Evolutionary conservation across 1,284 basidiomycete genomes (phyloP), one percentile per base, ranked within the genome.

Genomic region (Microbotryum silenes-acaulis): DNA sequence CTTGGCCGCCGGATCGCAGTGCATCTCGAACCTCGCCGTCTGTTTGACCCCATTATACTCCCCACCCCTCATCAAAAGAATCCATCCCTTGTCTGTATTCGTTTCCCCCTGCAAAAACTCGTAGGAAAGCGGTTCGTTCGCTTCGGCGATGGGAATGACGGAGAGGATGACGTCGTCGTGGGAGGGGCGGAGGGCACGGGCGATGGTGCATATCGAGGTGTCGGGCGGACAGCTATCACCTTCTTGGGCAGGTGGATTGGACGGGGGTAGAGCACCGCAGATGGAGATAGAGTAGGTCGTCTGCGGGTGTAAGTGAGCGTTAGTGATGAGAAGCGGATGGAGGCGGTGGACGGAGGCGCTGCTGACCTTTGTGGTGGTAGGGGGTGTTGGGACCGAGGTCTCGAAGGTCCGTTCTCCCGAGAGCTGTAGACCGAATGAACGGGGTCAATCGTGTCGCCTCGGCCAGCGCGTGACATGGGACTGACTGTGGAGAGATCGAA

Each of bases 341-440:
- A 23, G n/a, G 37, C 12, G 21, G 33, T 4, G 45, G 20, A 27
- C 21, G 51, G 25, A 52, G 8, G 33, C 4, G 9, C 9, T 18
- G 42, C 47, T 31, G 16, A 61, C 67, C 52, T 66, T 66, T 2
- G 65, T 66, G 44, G 61, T 55, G 4, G 67, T 64, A 3, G 67
- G 67, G 2, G 67, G 67, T 6, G 67, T 68, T 1, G 47, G 20
- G 1, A 33, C 12, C 14, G 53, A 29, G 5, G 23, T 31, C 20
- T 64, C 57, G 31, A 60, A 64, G 14, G 46, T 16, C 16, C 64
- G 60, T 6, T 47, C 21, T 6, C 58, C 67, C 3, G 49, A n/a
- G 21, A 66, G 47, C 67, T 68, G 62, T 6, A 21, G 1, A 21
- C 16, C 37, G 37, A 16, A 16, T 3, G 25, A 23, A 51, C 42